Conservation (phyloP, 2,329 filamentous ascomycete species). For the Stachybotrys chartarum region DNA sequence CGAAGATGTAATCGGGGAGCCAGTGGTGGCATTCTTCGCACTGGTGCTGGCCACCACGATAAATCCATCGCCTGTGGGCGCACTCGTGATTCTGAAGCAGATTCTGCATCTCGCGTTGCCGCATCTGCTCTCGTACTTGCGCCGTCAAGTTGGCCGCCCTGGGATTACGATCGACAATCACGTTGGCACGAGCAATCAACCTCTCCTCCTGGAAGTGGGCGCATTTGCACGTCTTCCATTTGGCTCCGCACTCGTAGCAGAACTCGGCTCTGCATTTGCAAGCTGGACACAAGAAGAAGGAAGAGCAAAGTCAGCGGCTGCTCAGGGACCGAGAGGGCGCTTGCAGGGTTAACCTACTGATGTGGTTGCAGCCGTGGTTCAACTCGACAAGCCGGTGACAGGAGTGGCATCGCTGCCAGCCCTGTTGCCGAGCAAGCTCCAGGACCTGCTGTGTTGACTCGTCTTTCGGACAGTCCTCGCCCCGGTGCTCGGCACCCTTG, state of each 20-base stretch:
- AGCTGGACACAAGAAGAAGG: slow-evolving; percentile 16
- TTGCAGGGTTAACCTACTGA: slow-evolving; percentile 34
- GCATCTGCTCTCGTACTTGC: background rate
- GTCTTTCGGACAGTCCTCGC: slow-evolving; percentile 39
- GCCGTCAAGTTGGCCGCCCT: background rate
- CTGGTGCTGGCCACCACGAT: slow-evolving; percentile 18
- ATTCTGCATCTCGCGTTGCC: slow-evolving; percentile 1
- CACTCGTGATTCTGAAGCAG: slow-evolving; percentile 30
- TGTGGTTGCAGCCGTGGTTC: slow-evolving; percentile 43
- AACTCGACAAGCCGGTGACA: slow-evolving; percentile 42
- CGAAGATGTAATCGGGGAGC: slow-evolving; percentile 34
- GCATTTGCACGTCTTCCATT: slow-evolving; percentile 34
- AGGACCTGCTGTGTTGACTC: slow-evolving; percentile 28
- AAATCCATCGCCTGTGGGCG: slow-evolving; percentile 26
- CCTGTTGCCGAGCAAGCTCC: slow-evolving; percentile 25
- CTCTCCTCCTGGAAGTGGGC: slow-evolving; percentile 27
- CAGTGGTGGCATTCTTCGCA: slow-evolving; percentile 37
- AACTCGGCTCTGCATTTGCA: slow-evolving; percentile 38
- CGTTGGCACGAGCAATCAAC: slow-evolving; percentile 22
- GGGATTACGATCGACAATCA: slow-evolving; percentile 18
- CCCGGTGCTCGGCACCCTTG: slow-evolving; percentile 36
- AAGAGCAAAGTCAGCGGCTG: background rate
- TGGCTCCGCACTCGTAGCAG: slow-evolving; percentile 37
- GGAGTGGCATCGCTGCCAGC: slow-evolving; percentile 41
- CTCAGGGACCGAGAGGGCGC: background rate